phyloP scores from a whole-genome alignment of 768 basidiomycete genomes.

The Lentinula sp. region DNA sequence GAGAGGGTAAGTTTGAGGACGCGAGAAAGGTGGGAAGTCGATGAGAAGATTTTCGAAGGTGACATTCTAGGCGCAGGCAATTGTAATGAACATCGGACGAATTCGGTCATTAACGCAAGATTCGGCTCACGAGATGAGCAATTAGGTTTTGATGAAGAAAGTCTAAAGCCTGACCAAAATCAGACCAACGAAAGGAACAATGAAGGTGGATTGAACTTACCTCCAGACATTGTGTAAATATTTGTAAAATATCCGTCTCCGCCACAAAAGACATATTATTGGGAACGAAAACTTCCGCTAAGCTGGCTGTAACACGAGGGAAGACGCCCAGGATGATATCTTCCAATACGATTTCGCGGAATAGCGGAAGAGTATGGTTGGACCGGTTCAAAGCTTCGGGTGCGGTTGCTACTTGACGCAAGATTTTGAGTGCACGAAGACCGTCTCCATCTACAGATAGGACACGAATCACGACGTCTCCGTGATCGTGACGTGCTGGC shows the following conservation, averaged over 20 bases:
- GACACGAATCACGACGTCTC: not conserved
- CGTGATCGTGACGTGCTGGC: not conserved
- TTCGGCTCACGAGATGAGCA: not conserved
- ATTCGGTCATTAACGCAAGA: not conserved
- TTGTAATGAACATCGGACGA: not conserved
- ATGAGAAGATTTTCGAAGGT: not conserved
- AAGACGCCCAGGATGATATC: slow-evolving; percentile 2
- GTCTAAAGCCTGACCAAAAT: not conserved
- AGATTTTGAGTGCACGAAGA: not conserved
- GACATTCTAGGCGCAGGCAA: not conserved
- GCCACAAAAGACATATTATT: not conserved
- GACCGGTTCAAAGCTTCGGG: slow-evolving; percentile 1
- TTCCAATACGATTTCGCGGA: slow-evolving; percentile 5
- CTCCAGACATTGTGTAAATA: not conserved
- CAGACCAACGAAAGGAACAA: not conserved
- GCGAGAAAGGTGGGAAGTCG: not conserved
- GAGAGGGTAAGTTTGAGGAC: not conserved
- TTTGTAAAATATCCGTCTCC: not conserved
- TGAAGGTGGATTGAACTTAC: not conserved
- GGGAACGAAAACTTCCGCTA: not conserved
- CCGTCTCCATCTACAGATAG: not conserved
- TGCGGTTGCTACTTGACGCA: not conserved
- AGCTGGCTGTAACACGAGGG: not conserved
- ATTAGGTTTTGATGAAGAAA: slow-evolving; percentile 1
- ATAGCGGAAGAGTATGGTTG: slow-evolving; percentile 2